Evolutionary conservation across 1,139 yeast species (phyloP), one percentile per base, ranked within the genome.

Genomic region (Hyphopichia khmerensis): DNA sequence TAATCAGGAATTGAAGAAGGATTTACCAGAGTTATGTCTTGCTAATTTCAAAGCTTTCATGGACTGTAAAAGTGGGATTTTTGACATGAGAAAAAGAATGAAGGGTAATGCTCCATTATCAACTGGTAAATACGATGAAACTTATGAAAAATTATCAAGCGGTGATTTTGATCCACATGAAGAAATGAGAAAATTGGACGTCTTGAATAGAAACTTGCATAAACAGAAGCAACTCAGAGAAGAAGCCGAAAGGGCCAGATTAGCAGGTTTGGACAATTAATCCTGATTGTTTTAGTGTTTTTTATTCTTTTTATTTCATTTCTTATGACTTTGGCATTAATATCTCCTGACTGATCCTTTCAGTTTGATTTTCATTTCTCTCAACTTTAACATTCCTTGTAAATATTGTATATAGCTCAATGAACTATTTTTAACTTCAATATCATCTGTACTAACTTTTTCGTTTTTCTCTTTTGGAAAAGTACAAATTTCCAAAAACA

Each of bases 71-170:
- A 77, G 81, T 55, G 96, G 96, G 14, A 79, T 81, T 56, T 83
- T 87, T 45, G 96, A 90, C 57, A 89, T 89, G 95, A 69, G 93
- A 5, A 91, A 90, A 62, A 77, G 99, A 52, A 87, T 93, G 71
- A 77, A 88, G 59, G 99, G 99, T 8, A 93, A 93, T 57, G 99
- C 95, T 0, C 91, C 98, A 0, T 65, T 88, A 39, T 88, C 96
- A 9, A 87, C 96, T 2, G 99, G 99, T 0, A 86, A 84, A 58
- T 91, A 85, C 63, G 96, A 91, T 55, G 93, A 87, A 45, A 88
- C 88, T 41, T 86, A 85, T 51, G 88, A 84, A 33, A 85, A 86
- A 48, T 70, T 93, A 46, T 83, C 91, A 0, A 63, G 72, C 3
- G 99, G 98, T 0, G 76, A 90, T 45, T 90, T 87, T 57, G 84